Conservation (phyloP, 495 filamentous ascomycete genomes). For the Penicillium daleae region DNA sequence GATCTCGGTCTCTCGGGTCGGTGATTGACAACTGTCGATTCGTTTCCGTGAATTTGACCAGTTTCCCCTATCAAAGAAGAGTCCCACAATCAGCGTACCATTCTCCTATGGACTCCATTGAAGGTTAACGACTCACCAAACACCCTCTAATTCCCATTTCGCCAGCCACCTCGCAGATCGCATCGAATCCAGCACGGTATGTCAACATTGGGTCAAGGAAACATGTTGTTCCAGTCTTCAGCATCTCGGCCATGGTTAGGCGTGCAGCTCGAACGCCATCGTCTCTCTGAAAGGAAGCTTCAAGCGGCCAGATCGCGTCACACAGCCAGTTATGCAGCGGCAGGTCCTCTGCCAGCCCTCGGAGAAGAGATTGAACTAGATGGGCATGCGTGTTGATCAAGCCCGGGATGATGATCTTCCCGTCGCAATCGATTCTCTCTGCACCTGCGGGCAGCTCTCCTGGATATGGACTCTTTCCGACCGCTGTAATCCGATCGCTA, state of each 20-base stretch:
- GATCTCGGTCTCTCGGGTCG: slow-evolving; percentile 38
- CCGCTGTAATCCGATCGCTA: slow-evolving; percentile 36
- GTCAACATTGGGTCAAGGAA: slow-evolving; percentile 53
- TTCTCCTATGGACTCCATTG: not conserved
- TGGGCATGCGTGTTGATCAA: slow-evolving; percentile 50
- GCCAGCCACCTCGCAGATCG: slow-evolving; percentile 39
- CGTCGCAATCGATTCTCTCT: slow-evolving; percentile 29
- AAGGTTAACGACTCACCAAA: slow-evolving; percentile 28
- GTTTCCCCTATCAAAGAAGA: slow-evolving; percentile 31
- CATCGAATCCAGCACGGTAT: slow-evolving; percentile 43
- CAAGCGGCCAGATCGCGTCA: slow-evolving; percentile 48
- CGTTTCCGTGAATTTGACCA: slow-evolving; percentile 40
- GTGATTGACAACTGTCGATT: slow-evolving; percentile 37
- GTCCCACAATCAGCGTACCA: not conserved
- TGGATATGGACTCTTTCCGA: slow-evolving; percentile 37
- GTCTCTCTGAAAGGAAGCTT: slow-evolving; percentile 38
- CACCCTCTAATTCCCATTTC: slow-evolving; percentile 49
- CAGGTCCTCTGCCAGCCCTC: slow-evolving; percentile 48
- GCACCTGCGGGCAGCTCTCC: slow-evolving; percentile 7
- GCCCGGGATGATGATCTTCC: slow-evolving; percentile 48
- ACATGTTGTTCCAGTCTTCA: slow-evolving; percentile 50
- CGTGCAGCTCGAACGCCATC: slow-evolving; percentile 46
- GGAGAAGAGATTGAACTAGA: slow-evolving; percentile 45
- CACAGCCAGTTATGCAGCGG: slow-evolving; percentile 47
- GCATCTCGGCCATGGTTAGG: slow-evolving; percentile 49